Evolutionary conservation across 352 stramenopile species (phyloP), one percentile per base, ranked within the genome.

Genomic region (Pythium folliculosum): DNA sequence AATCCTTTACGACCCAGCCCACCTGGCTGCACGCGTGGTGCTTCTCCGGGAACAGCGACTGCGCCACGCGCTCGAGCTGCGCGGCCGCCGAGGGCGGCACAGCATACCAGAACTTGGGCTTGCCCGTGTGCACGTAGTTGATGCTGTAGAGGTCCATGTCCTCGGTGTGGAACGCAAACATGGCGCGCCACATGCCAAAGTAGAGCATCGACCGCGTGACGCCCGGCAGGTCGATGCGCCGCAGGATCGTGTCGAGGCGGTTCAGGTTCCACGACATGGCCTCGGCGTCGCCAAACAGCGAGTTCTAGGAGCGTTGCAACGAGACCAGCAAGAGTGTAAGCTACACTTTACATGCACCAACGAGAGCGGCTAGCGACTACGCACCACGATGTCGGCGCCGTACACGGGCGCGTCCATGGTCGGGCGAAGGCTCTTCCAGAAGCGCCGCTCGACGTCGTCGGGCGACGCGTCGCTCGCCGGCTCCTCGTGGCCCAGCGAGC

Each of bases 71-170:
- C 77, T 98, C 92, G 17, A 98, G 86, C 49, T 93, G 82, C 6
- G 75, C 65, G 3, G 77, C 84, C 60, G 80, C 73, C 44, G 81
- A 63, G 25, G 91, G 90, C 50, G 90, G 91, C 4, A 98, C 80
- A 1, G 80, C 80, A 71, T 98, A 98, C 94, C 94, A 98, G 69
- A 95, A 96, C 76, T 98, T 98, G 50, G 92, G 89, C 22, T 90
- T 94, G 43, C 94, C 94, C 10, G 77, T 89, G 78, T 98, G 94
- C 13, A 98, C 45, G 70, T 97, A 98, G 76, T 98, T 98, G 71
- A 98, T 97, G 50, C 88, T 97, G 75, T 92, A 97, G 8, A 98
- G 70, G 67, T 98, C 94, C 80, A 98, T 96, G 67, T 98, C 94
- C 73, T 98, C 94, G 52, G 89, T 96, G 69, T 98, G 94, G 65